Conservation (phyloP, 2,329 filamentous ascomycete genomes). For the Fusarium brachygibbosum region DNA sequence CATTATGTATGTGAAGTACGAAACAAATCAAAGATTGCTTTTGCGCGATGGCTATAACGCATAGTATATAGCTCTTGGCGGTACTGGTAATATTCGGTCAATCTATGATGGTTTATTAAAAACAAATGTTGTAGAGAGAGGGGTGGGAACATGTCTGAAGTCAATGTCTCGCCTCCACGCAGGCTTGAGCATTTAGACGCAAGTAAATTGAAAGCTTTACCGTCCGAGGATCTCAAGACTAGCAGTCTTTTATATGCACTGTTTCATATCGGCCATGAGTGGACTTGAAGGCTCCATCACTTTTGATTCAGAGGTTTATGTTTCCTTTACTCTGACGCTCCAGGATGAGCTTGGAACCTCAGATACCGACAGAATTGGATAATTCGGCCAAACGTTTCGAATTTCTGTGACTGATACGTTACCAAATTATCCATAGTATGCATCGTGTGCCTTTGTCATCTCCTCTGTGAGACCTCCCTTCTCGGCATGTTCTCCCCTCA, state of each 20-base stretch:
- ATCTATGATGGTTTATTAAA: neutral
- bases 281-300: neutral
- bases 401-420: neutral
- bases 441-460: slow-evolving; percentile 33
- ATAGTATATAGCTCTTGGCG: neutral
- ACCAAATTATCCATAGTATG: slow-evolving; percentile 32
- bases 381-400: neutral
- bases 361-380: neutral
- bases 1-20: neutral
- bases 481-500: slow-evolving; percentile 61
- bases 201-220: neutral
- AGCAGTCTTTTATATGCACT: neutral
- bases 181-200: neutral
- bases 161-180: neutral
- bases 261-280: neutral
- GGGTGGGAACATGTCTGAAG: neutral
- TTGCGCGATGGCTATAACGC: neutral
- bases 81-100: neutral
- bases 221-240: neutral
- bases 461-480: slow-evolving; percentile 55
- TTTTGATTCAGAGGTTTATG: neutral
- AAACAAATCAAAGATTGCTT: neutral
- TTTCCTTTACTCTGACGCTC: neutral
- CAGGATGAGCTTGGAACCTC: neutral
- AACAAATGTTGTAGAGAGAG: neutral